Percentiles rank a stretch among this genome's conserved stretches.
Conservation (phyloP, 2,329 filamentous ascomycete genomes). For the Colletotrichum trifolii region DNA sequence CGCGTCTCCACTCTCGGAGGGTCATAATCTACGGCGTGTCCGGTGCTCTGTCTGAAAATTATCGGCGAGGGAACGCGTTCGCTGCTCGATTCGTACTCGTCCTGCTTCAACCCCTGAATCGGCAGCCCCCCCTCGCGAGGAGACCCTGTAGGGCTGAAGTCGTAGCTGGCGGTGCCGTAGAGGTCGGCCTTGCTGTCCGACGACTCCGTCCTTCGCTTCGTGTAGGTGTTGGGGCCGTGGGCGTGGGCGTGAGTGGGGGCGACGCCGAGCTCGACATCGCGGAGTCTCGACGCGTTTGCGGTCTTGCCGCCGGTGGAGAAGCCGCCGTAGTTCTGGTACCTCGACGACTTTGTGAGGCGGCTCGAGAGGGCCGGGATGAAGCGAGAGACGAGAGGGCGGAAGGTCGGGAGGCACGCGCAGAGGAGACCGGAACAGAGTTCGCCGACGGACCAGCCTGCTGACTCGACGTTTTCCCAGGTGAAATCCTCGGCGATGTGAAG, state of each 20-base stretch:
- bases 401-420: constrained; percentile 41
- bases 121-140: neutral
- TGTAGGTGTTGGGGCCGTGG: neutral
- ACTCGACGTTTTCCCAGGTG: constrained; percentile 41
- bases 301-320: constrained; percentile 1
- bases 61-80: constrained; percentile 9
- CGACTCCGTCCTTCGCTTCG: neutral
- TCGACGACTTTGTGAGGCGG: constrained; percentile 14
- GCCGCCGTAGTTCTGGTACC: constrained; percentile 2
- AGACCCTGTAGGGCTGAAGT: neutral
- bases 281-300: constrained; percentile 3
- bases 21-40: no score
- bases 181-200: constrained; percentile 26
- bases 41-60: no score
- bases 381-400: constrained; percentile 39
- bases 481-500: constrained; percentile 37
- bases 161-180: constrained; percentile 19
- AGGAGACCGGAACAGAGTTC: constrained; percentile 39
- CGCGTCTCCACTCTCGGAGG: no score
- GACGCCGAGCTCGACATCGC: constrained; percentile 21
- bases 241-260: neutral
- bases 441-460: constrained; percentile 40
- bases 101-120: neutral
- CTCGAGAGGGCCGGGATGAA: constrained; percentile 21
- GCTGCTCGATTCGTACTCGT: neutral